Evolutionary conservation across 345 rosid species (phyloP), one percentile per base, ranked within the genome.

Genomic region (Pistacia integerrima): DNA sequence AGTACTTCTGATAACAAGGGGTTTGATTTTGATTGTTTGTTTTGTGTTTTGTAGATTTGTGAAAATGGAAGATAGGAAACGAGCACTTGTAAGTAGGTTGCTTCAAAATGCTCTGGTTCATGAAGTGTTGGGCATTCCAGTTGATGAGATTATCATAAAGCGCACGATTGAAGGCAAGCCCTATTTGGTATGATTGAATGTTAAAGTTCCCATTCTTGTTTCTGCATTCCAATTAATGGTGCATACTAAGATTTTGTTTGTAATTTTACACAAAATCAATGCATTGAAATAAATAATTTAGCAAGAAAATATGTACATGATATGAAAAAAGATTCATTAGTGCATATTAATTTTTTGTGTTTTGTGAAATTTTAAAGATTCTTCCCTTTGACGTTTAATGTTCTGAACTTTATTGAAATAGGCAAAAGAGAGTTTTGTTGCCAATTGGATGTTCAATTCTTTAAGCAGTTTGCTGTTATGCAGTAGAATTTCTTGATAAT

Each of bases 91-190:
- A 28, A 91, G 95, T 82, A 67, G 83, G 72, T 64, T 91, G 83
- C 93, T 89, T 70, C 95, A 91, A 49, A 86, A 88, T 75, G 76
- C 86, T 49, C 82, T 91, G 58, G 81, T 83, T 33, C 79, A 67
- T 73, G 77, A 89, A 72, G 87, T 88, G 11, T 25, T 86, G 67
- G 87, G 85, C 54, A 78, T 85, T 41, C 87, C 89, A 5, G 82
- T 64, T 68, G 74, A 78, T 22, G 80, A 82, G 36, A 85, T 87
- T 75, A 67, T 71, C 70, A 89, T 91, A 75, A 78, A 80, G 17
- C 93, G 91, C 62, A 88, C 88, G 1, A 25, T 35, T 61, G 91
- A 91, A 76, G 93, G 93, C 60, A 91, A 91, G 67, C 95, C 96
- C 22, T 89, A 86, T 80, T 73, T 88, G 87, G 93, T 88, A 84